Evolutionary conservation across 805 yeast species (phyloP).

Genomic region (Jamesozyma piceae): DNA sequence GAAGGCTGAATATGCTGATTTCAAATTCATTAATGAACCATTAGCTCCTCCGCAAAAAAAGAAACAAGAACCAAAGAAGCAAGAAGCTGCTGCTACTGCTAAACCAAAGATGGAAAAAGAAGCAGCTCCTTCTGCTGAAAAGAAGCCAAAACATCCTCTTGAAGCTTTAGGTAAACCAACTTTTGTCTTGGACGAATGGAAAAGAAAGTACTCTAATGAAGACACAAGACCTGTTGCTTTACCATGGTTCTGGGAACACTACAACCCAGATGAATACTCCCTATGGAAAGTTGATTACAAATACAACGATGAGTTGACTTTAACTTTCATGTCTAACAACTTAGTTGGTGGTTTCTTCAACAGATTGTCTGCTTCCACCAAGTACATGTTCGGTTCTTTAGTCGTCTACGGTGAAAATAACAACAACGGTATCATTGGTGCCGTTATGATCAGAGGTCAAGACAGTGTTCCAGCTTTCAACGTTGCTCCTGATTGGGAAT

Average conservation of each 20-base stretch:
- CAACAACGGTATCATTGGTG: slow-evolving; percentile 95
- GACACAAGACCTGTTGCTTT: slow-evolving; percentile 90
- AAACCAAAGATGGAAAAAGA: slow-evolving; percentile 23
- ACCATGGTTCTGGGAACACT: slow-evolving; percentile 98
- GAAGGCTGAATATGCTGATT: slow-evolving; percentile 40
- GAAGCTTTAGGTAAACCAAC: slow-evolving; percentile 68
- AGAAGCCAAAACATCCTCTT: slow-evolving; percentile 88
- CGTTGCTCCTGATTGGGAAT: slow-evolving; percentile 99
- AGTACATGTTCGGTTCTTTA: slow-evolving; percentile 85
- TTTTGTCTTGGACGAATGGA: slow-evolving; percentile 81
- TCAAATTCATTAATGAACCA: slow-evolving; percentile 56
- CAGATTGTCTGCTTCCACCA: slow-evolving; percentile 86
- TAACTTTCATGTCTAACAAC: slow-evolving; percentile 97
- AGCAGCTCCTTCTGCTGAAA: slow-evolving; percentile 37
- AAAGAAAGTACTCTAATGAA: slow-evolving; percentile 92
- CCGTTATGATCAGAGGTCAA: slow-evolving; percentile 91
- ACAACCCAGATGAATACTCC: slow-evolving; percentile 88
- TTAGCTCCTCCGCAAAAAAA: slow-evolving; percentile 50
- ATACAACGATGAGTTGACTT: slow-evolving; percentile 94
- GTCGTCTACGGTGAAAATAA: slow-evolving; percentile 98
- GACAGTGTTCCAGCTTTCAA: slow-evolving; percentile 85
- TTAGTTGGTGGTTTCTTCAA: slow-evolving; percentile 95
- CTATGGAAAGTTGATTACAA: slow-evolving; percentile 91
- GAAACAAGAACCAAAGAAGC: slow-evolving; percentile 45
- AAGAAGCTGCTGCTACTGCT: slow-evolving; percentile 21